phyloP scores from a whole-genome alignment of 1,139 yeast genomes.

The Yamadazyma spencermartinsiae region DNA sequence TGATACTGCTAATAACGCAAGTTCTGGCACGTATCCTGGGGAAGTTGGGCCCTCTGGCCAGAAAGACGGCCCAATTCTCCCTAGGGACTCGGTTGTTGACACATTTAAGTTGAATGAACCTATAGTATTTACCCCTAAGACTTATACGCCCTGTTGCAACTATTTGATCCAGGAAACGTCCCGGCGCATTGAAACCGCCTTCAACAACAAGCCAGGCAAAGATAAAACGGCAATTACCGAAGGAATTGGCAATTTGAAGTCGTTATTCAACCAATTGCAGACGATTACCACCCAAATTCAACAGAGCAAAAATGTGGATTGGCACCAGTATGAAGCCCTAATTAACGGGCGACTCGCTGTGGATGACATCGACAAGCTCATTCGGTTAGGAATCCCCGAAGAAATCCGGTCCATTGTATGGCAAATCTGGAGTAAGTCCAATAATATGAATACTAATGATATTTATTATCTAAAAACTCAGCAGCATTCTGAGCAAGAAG shows the following conservation, averaged over 20 bases:
- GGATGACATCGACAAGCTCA: conserved; percentile 68
- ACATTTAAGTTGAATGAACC: conserved; percentile 30
- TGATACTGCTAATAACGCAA: too few relatives aligned
- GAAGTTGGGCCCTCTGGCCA: too few relatives aligned
- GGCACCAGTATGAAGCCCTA: conserved; percentile 79
- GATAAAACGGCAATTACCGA: conserved; percentile 51
- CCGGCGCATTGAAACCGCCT: conserved; percentile 29
- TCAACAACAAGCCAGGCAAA: conserved; percentile 30
- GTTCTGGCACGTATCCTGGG: too few relatives aligned
- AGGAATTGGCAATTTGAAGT: conserved; percentile 61
- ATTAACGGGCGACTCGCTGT: conserved; percentile 8
- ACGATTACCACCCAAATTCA: conserved; percentile 54
- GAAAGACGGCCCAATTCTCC: conserved; percentile 23
- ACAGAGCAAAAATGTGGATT: conserved; percentile 45
- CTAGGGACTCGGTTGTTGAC: conserved; percentile 29
- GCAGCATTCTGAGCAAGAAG: conserved; percentile 8
- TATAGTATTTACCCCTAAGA: conserved; percentile 12
- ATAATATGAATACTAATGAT: conserved; percentile 71
- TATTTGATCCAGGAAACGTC: conserved; percentile 39
- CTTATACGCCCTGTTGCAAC: conserved; percentile 19
- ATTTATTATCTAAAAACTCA: conserved; percentile 51
- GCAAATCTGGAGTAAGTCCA: conserved; percentile 87
- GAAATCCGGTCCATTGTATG: conserved; percentile 87
- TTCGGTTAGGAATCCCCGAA: conserved; percentile 77
- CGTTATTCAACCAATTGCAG: conserved; percentile 24